phyloP scores from a whole-genome alignment of 768 basidiomycete genomes.

The Podaxis sp. region DNA sequence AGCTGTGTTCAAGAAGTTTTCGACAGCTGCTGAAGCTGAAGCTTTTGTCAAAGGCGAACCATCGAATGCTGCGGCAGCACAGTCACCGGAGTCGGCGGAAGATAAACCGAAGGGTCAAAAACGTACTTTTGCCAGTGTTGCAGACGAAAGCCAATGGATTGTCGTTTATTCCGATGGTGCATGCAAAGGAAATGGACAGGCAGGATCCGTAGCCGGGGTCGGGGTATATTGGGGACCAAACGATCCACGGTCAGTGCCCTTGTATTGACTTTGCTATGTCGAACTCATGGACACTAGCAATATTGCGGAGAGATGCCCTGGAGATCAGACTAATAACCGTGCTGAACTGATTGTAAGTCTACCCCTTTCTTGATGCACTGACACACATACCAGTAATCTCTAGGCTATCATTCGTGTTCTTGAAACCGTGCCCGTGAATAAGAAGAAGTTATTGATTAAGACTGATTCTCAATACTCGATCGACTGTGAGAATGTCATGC shows the following conservation, averaged over 20 bases:
- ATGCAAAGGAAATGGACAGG: conserved; percentile 77
- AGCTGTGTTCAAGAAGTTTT: conserved; percentile 70
- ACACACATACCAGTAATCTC: background rate
- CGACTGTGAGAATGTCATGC: conserved; percentile 47
- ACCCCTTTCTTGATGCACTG: background rate
- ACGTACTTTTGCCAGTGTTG: conserved; percentile 15
- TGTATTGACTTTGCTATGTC: background rate
- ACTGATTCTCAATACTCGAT: conserved; percentile 88
- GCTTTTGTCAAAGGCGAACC: conserved; percentile 40
- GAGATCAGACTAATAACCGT: conserved; percentile 82
- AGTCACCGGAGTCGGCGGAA: conserved; percentile 9
- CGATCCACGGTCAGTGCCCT: conserved; percentile 53
- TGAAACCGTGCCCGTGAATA: conserved; percentile 62
- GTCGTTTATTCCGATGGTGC: conserved; percentile 89
- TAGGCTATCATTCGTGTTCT: conserved; percentile 85
- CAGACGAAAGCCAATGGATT: conserved; percentile 32
- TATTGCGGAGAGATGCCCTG: conserved; percentile 77
- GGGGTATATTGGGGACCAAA: conserved; percentile 86
- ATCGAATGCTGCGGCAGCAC: background rate
- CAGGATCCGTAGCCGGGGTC: conserved; percentile 68
- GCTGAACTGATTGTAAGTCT: conserved; percentile 78
- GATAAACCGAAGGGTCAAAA: conserved; percentile 2
- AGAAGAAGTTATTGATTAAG: conserved; percentile 65
- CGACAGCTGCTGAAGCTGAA: conserved; percentile 52
- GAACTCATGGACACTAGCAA: conserved; percentile 50